Evolutionary conservation across 306 rosid genomes (phyloP).

Genomic region (Macrotyloma uniflorum): DNA sequence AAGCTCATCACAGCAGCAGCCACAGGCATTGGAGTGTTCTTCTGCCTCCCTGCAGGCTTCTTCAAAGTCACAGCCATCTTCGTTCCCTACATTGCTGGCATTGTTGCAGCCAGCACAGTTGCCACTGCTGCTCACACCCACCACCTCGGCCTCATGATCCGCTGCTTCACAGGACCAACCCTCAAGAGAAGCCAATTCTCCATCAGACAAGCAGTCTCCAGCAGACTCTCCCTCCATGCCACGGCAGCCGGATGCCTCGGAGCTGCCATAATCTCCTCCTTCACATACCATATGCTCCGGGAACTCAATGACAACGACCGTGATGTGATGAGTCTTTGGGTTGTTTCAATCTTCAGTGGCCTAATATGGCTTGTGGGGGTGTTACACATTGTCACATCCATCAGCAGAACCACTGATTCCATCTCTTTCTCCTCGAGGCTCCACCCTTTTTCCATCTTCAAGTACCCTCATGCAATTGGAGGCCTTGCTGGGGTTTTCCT

Average conservation of each 20-base stretch:
- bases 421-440: conserved; percentile 42
- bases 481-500: conserved; percentile 59
- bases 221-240: conserved; percentile 62
- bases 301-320: conserved; percentile 33
- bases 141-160: conserved; percentile 75
- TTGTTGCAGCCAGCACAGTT: conserved; percentile 60
- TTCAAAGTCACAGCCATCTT: conserved; percentile 66
- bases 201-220: conserved; percentile 50
- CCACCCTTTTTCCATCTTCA: conserved; percentile 53
- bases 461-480: conserved; percentile 72
- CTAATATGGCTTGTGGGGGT: conserved; percentile 74
- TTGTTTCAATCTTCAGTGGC: conserved; percentile 89
- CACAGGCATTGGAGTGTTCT: conserved; percentile 64
- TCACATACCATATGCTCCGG: conserved; percentile 76
- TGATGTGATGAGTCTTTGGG: conserved; percentile 68
- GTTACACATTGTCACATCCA: conserved; percentile 52
- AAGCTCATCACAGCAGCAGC: conserved; percentile 51
- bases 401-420: conserved; percentile 40
- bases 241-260: conserved; percentile 60
- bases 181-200: conserved; percentile 45
- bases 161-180: conserved; percentile 52
- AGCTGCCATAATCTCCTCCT: conserved; percentile 64
- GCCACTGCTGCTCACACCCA: conserved; percentile 81
- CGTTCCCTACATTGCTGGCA: conserved; percentile 64
- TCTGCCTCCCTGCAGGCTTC: conserved; percentile 78